phyloP scores from a whole-genome alignment of 352 stramenopile genomes.

The Phytophthora boehmeriae region DNA sequence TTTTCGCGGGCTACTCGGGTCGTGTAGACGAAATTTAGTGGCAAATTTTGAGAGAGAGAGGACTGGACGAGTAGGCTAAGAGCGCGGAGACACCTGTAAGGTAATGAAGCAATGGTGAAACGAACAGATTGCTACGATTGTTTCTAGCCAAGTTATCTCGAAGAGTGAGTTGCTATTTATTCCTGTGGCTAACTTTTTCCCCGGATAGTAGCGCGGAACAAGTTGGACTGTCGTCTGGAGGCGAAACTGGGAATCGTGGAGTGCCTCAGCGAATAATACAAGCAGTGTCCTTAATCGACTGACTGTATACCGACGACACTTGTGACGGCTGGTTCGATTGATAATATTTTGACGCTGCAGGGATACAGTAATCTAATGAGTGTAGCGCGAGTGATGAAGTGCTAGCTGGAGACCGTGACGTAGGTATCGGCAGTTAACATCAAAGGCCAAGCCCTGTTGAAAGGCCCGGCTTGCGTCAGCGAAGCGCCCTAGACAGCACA shows the following conservation, averaged over 20 bases:
- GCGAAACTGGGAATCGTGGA: too few species aligned
- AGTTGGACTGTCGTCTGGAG: too few species aligned
- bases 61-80: too few species aligned
- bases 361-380: conserved; percentile 11
- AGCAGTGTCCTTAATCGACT: not conserved
- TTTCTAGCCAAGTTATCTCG: too few species aligned
- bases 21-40: conserved; percentile 71
- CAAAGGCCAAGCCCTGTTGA: conserved; percentile 66
- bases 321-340: conserved; percentile 28
- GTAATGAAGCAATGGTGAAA: not conserved
- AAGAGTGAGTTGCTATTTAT: too few species aligned
- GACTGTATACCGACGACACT: conserved; percentile 26
- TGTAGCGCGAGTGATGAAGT: conserved; percentile 35
- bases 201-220: too few species aligned
- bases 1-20: conserved; percentile 73
- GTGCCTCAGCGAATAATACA: not conserved
- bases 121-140: too few species aligned
- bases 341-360: conserved; percentile 17
- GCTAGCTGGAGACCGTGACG: conserved; percentile 59
- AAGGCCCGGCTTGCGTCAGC: conserved; percentile 63
- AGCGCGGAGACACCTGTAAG: not conserved
- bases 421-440: conserved; percentile 64
- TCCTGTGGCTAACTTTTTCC: too few species aligned
- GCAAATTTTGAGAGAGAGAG: not conserved
- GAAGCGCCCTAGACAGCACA: conserved; percentile 56